Evolutionary conservation across 495 filamentous ascomycete species (phyloP).

Genomic region (Geoglossum glabrum): DNA sequence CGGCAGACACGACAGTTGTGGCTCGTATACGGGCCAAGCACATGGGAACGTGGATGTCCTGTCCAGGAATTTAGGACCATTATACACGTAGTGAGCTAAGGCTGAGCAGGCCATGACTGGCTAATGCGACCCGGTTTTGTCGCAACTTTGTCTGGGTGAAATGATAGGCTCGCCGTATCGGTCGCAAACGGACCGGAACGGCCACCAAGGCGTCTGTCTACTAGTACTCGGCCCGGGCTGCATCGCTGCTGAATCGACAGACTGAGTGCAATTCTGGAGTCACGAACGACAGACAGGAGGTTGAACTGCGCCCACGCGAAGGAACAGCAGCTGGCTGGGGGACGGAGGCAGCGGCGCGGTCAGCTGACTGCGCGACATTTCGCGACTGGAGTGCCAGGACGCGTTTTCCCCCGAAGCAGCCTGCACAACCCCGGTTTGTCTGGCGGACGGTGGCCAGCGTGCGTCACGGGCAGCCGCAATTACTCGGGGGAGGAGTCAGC

Average conservation of each 20-base stretch:
- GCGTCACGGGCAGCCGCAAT: not conserved
- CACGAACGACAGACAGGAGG: not conserved
- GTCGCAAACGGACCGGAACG: conserved; percentile 2
- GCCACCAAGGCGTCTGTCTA: not conserved
- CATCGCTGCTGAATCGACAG: not conserved
- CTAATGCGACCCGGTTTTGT: not conserved
- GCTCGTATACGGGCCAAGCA: not conserved
- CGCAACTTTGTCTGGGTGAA: not conserved
- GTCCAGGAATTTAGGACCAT: not conserved
- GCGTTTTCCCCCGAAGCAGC: not conserved
- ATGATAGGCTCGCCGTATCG: conserved; percentile 1
- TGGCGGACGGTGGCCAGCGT: not conserved
- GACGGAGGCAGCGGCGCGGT: not conserved
- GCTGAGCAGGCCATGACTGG: not conserved
- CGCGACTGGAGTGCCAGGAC: not conserved
- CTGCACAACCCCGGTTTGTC: not conserved
- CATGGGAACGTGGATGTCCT: not conserved
- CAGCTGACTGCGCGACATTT: not conserved
- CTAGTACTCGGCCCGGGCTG: not conserved
- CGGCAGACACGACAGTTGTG: not conserved
- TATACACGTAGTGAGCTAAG: not conserved
- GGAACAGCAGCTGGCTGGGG: not conserved
- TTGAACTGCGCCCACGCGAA: not conserved
- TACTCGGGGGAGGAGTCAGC: not conserved
- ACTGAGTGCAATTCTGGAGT: not conserved